Evolutionary conservation across 2,329 filamentous ascomycete species (phyloP), one percentile per base, ranked within the genome.

Genomic region (Trichoderma sp.): DNA sequence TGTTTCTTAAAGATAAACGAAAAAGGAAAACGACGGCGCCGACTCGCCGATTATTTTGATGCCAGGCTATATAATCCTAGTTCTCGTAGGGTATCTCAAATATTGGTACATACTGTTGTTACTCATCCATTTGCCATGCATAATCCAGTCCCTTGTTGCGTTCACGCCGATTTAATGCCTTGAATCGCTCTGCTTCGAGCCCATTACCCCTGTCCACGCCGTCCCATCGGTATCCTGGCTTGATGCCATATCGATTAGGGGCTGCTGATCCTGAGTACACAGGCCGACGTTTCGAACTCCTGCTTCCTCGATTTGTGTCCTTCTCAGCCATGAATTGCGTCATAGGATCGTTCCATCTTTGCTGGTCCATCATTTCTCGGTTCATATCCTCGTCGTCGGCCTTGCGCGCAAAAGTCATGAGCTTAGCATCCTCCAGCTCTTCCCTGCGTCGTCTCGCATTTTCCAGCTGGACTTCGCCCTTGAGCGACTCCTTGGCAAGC

Each of bases 121-220:
- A 96, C 81, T 94, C 93, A 83, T 98, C 96, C 92, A 97, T 96
- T 85, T 98, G 93, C 96, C 95, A 99, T 36, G 92, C 90, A 81
- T 98, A 98, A 77, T 95, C 91, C 78, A 98, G 81, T 36, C 91
- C 91, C 81, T 93, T 92, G 76, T 92, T 90, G 79, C 94, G 90
- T 77, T 91, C 90, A 75, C 88, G 88, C 75, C 90, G 85, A 80
- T 98, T 98, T 75, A 95, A 85, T 2, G 94, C 93, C 80, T 92
- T 94, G 83, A 98, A 98, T 83, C 95, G 92, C 79, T 98, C 92
- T 73, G 89, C 92, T 84, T 99, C 96, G 79, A 98, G 98, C 0
- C 95, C 95, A 82, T 94, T 99, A 23, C 93, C 87, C 75, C 96
- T 87, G 84, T 99, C 96, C 20, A 99, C 96, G 6, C 97, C 96